Conservation (phyloP, 805 yeast genomes). For the Scheffersomyces amazonensis region DNA sequence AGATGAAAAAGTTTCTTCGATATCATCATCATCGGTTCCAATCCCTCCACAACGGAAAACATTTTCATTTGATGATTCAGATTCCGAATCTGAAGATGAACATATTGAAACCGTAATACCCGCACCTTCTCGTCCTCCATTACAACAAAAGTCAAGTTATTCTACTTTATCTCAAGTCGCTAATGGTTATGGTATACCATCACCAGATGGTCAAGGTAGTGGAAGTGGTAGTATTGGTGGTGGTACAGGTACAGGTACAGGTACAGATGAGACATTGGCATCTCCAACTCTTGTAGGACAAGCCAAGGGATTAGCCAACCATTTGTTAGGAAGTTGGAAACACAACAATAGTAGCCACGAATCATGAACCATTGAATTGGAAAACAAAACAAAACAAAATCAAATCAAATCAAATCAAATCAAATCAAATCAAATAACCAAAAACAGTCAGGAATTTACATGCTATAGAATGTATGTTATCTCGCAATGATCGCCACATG, state of each 20-base stretch:
- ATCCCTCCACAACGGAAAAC: constrained; percentile 7
- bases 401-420: too few species aligned
- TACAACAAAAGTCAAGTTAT: constrained; percentile 24
- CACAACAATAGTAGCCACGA: background rate
- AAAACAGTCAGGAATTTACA: too few species aligned
- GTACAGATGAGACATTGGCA: constrained; percentile 6
- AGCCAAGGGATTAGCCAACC: constrained; percentile 36
- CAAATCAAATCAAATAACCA: too few species aligned
- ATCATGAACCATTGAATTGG: background rate
- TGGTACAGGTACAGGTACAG: background rate
- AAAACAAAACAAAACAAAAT: too few species aligned
- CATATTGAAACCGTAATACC: constrained; percentile 15
- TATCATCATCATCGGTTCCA: constrained; percentile 2
- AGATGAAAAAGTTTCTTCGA: background rate
- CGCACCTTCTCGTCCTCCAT: background rate
- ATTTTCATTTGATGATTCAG: constrained; percentile 36
- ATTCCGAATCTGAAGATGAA: constrained; percentile 33
- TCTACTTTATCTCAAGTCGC: constrained; percentile 52
- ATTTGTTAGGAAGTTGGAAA: constrained; percentile 18
- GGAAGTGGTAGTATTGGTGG: constrained; percentile 9
- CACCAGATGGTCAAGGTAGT: too few species aligned
- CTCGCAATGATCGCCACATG: too few species aligned
- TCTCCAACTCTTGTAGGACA: constrained; percentile 22
- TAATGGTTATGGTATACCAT: constrained; percentile 40
- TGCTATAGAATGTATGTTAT: too few species aligned